A percentile compares a stretch with the other conserved stretches of the same genome.
Evolutionary conservation across 768 basidiomycete species (phyloP).

Genomic region (Russula compacta): DNA sequence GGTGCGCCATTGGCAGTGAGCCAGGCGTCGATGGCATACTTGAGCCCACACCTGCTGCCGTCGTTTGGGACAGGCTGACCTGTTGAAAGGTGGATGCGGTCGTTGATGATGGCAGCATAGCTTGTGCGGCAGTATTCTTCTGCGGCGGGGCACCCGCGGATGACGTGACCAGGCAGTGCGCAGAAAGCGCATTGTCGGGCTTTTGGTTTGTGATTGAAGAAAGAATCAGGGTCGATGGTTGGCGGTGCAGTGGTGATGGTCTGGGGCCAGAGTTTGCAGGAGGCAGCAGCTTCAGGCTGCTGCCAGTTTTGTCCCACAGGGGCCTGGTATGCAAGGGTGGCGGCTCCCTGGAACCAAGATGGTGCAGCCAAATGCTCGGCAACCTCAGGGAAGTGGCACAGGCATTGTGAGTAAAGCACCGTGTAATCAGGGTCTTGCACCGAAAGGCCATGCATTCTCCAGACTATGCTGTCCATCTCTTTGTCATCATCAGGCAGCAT

Average conservation of each 20-base stretch:
- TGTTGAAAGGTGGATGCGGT: not conserved
- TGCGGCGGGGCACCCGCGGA: not conserved
- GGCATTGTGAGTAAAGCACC: too few relatives aligned
- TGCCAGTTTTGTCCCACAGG: too few relatives aligned
- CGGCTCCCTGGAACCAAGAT: too few relatives aligned
- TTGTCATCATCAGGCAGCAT: too few relatives aligned
- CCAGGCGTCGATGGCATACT: not conserved
- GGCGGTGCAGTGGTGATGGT: not conserved
- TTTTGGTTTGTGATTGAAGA: not conserved
- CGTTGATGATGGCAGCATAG: not conserved
- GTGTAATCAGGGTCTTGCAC: too few relatives aligned
- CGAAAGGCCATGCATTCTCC: too few relatives aligned
- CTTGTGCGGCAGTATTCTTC: not conserved
- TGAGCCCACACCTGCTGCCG: not conserved
- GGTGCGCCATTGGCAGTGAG: not conserved
- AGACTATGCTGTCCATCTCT: too few relatives aligned
- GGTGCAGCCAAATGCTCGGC: too few relatives aligned
- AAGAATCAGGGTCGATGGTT: not conserved
- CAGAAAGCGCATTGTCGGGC: not conserved
- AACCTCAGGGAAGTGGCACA: too few relatives aligned
- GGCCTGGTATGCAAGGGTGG: too few relatives aligned
- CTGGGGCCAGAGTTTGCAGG: too few relatives aligned
- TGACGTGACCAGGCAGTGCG: not conserved
- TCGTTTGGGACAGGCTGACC: not conserved
- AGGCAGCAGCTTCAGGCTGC: too few relatives aligned